Evolutionary conservation across 1,139 yeast genomes (phyloP), one percentile per base, ranked within the genome.

Genomic region (Saccharomyces hybrid): DNA sequence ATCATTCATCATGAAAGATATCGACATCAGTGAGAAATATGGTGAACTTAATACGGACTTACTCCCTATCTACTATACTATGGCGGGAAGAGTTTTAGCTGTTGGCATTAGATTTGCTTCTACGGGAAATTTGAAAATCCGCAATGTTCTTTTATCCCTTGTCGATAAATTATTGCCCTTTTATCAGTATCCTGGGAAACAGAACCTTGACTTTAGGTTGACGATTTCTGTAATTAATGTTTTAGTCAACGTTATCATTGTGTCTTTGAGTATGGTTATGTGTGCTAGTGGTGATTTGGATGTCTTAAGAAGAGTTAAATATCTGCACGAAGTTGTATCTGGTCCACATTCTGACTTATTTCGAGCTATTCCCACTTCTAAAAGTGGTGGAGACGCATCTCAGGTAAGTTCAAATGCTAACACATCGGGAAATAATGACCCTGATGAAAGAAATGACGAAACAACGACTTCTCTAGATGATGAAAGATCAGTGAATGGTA

Each of bases 241-340:
- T 50, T 75, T 85, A 42, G 81, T 84, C 55, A 83, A 83, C 60
- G 73, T 85, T 0, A 63, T 89, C 26, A 79, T 85, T 1, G 70
- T 90, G 13, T 79, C 93, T 16, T 71, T 81, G 13, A 80, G 97
- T 0, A 75, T 88, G 34, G 79, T 90, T 0, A 88, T 89, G 89
- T 91, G 96, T 1, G 97, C 97, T 0, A 82, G 91, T 25, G 99
- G 99, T 1, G 97, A 93, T 67, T 71, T 91, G 53, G 86, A 83
- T 52, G 80, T 85, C 0, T 80, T 93, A 61, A 78, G 93, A 63
- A 75, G 97, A 55, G 72, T 89, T 48, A 77, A 97, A 57, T 78
- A 79, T 25, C 70, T 89, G 41, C 89, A 88, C 66, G 85, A 78
- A 78, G 61, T 64, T 13, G 58, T 67, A 5, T 60, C 64, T 5